Conservation (phyloP, 2,329 filamentous ascomycete genomes). For the Aspergillus floridensis region DNA sequence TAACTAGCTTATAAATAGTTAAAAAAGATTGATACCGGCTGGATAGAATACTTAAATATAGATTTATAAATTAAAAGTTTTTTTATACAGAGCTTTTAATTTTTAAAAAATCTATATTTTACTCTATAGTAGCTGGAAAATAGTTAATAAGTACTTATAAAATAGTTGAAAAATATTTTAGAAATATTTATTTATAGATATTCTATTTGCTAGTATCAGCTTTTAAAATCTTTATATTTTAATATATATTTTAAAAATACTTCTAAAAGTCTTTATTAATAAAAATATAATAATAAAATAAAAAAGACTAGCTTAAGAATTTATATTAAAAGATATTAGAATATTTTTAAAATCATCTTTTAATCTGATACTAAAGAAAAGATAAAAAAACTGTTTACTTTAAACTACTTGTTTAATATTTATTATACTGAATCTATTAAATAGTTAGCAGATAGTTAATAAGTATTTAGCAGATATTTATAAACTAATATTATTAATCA, state of each 20-base stretch:
- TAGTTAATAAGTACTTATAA: not conserved
- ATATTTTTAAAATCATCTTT: not conserved
- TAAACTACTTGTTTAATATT: not conserved
- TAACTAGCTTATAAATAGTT: conserved; percentile 4
- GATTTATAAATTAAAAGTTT: not conserved
- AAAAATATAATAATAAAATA: not conserved
- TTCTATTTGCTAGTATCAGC: not conserved
- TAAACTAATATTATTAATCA: not conserved
- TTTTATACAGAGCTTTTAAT: not conserved
- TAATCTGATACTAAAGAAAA: not conserved
- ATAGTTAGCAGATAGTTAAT: not conserved
- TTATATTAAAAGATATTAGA: not conserved
- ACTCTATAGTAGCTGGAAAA: not conserved
- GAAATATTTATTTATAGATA: not conserved
- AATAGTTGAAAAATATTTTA: not conserved
- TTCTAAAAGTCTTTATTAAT: not conserved
- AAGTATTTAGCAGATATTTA: not conserved
- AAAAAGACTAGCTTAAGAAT: not conserved
- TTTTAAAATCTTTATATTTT: not conserved
- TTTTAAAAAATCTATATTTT: not conserved
- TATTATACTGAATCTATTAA: not conserved
- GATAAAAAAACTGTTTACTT: not conserved
- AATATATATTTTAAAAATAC: not conserved
- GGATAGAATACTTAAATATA: not conserved
- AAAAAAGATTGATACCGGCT: not conserved